Percentiles rank a stretch among this genome's conserved stretches.
phyloP scores from a whole-genome alignment of 148 eudicot genomes.

The Rhododendron ovatum region DNA sequence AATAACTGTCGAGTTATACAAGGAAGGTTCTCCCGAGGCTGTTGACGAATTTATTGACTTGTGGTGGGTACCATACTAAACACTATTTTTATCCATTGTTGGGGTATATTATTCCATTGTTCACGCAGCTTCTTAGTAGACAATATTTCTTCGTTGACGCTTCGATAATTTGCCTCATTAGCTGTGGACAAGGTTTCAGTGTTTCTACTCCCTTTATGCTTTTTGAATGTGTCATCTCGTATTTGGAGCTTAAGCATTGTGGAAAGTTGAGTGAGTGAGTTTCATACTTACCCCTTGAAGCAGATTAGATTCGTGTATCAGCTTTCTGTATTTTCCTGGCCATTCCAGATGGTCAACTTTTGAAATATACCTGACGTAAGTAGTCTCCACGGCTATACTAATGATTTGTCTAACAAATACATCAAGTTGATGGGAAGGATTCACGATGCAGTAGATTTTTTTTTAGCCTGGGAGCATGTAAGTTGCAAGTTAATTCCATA shows the following conservation, averaged over 20 bases:
- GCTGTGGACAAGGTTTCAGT: neutral
- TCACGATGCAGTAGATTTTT: neutral
- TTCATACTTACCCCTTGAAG: neutral
- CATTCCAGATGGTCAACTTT: neutral
- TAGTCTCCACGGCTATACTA: neutral
- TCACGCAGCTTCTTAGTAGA: neutral
- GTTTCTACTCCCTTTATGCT: neutral
- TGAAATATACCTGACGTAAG: neutral
- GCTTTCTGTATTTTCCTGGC: neutral
- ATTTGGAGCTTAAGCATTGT: neutral
- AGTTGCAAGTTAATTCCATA: neutral
- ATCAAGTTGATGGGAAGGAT: neutral
- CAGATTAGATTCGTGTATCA: neutral
- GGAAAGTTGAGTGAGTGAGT: neutral
- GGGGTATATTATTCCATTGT: neutral
- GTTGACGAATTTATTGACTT: conserved; percentile 74
- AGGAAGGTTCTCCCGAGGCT: conserved; percentile 77
- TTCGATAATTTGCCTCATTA: neutral
- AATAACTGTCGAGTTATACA: conserved; percentile 78
- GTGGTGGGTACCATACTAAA: conserved; percentile 51
- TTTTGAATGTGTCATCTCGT: neutral
- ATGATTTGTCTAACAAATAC: neutral
- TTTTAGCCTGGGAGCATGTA: neutral
- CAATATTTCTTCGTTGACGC: neutral
- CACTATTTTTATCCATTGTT: neutral